Base-by-base conservation (phyloP, 2,329 filamentous ascomycete genomes). In the Scedosporium apiospermum region DNA sequence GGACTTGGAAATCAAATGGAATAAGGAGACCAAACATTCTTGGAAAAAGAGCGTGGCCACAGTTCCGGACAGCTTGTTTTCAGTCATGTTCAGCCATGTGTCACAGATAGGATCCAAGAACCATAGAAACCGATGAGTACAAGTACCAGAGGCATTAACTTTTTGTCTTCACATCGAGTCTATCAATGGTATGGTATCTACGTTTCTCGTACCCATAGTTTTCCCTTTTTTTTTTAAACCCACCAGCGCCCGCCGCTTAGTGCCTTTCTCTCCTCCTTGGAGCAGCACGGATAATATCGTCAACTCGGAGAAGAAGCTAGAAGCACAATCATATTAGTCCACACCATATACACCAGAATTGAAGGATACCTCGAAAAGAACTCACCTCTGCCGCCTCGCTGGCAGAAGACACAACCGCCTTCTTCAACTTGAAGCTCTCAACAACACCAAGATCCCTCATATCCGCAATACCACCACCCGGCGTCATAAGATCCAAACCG, bases 361-460 rank as follows among this genome's bases (percentile, higher is more conserved):
- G 6, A 1, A 2, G 30, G 30, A 9, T 9, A 34, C 7, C 6
- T 34, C 30, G 9, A 6, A n/a, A 21, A 18, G 27, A 38, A 74
- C 87, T 80, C 81, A 96, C 91, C 84, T 99, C 95, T 67, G 95
- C 93, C 66, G 95, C 95, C 78, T 99, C 95, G 64, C 91, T 96
- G 23, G 95, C 95, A 65, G 92, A 96, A 61, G 90, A 96, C 60
- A 99, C 95, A 62, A 99, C 95, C n/a, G 95, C 95, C 74, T 87
- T 89, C 85, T 99, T 99, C 74, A 99, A 79, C 83, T 99, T 99
- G 82, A 97, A 98, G 76, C 91, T 96, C 80, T 99, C 95, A 68
- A 99, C 89, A 30, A 99, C 93, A 55, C 95, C 95, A 58, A 96
- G 74, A 70, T 99, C 91, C 62, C 93, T 85, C 95, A 99, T 99